These are phyloP conservation scores for Castanea mollissima DNA, from an alignment of 306 rosid species.

Conservation along the genomic window DNA sequence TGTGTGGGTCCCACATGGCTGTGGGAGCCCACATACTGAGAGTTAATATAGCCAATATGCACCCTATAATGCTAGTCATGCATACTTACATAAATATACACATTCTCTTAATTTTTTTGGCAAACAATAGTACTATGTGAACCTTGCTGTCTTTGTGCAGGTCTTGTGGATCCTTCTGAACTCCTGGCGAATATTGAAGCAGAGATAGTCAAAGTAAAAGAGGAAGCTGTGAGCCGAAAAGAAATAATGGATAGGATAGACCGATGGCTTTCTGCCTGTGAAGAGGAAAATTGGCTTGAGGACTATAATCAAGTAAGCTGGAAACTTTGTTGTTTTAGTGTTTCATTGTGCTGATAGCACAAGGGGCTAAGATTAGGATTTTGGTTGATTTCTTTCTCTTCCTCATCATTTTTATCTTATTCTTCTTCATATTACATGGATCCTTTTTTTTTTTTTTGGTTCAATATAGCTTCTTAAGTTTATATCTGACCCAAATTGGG, in stretches of 20 bases:
- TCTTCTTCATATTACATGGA: not conserved
- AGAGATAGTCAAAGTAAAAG: conserved; percentile 70
- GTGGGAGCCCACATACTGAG: no score
- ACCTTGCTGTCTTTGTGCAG: conserved; percentile 37
- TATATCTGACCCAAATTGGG: conserved; percentile 21
- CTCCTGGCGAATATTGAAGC: conserved; percentile 82
- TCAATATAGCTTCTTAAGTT: not conserved
- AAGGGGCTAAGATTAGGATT: not conserved
- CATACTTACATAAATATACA: not conserved
- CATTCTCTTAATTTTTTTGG: not conserved
- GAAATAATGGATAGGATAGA: conserved; percentile 87
- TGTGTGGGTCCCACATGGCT: no score
- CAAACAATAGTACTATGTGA: not conserved
- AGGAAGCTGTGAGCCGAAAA: conserved; percentile 83
- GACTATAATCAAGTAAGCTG: conserved; percentile 80
- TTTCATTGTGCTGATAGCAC: conserved; percentile 2
- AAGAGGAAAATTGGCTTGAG: conserved; percentile 98
- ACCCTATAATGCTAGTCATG: no score
- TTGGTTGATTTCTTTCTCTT: not conserved
- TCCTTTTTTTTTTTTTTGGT: not conserved
- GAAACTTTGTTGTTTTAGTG: conserved; percentile 5
- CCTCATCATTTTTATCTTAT: not conserved
- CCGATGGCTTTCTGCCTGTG: conserved; percentile 90
- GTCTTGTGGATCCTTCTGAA: conserved; percentile 88
- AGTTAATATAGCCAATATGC: no score